These are phyloP conservation scores for Wickerhamomyces rabaulensis DNA, from an alignment of 805 yeast species.

Conservation along the genomic window DNA sequence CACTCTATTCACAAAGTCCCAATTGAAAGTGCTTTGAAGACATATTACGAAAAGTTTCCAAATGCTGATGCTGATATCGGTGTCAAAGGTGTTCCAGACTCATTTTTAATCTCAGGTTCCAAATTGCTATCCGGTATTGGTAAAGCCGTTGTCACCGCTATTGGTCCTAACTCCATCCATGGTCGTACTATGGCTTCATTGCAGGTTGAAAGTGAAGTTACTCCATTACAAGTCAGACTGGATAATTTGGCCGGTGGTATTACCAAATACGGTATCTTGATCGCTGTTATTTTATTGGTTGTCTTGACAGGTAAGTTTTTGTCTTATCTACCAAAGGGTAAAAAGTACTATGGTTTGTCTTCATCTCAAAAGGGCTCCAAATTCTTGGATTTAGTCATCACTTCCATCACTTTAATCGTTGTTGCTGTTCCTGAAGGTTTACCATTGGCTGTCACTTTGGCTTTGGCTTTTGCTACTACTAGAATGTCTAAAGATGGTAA, in stretches of 20 bases:
- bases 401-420: constrained; percentile 87
- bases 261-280: constrained; percentile 87
- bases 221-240: constrained; percentile 85
- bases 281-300: constrained; percentile 76
- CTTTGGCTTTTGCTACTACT: constrained; percentile 96
- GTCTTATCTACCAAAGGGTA: constrained; percentile 51
- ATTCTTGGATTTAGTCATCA: constrained; percentile 81
- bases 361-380: constrained; percentile 78
- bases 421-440: constrained; percentile 99
- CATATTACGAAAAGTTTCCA: constrained; percentile 24
- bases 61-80: constrained; percentile 32
- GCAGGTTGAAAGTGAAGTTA: constrained; percentile 68
- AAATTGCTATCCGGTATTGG: constrained; percentile 84
- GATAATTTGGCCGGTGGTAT: constrained; percentile 85
- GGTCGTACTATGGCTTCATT: constrained; percentile 88
- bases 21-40: constrained; percentile 35
- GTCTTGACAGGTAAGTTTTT: constrained; percentile 75
- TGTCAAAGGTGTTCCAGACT: constrained; percentile 50
- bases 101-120: constrained; percentile 89
- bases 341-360: constrained; percentile 37
- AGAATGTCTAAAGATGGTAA: constrained; percentile 97
- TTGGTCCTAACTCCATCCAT: constrained; percentile 83
- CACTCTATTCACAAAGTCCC: constrained; percentile 69
- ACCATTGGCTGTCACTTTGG: constrained; percentile 94
- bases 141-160: constrained; percentile 79